Evolutionary conservation across 345 rosid genomes (phyloP).

Genomic region (Eucalyptus leucophloia): DNA sequence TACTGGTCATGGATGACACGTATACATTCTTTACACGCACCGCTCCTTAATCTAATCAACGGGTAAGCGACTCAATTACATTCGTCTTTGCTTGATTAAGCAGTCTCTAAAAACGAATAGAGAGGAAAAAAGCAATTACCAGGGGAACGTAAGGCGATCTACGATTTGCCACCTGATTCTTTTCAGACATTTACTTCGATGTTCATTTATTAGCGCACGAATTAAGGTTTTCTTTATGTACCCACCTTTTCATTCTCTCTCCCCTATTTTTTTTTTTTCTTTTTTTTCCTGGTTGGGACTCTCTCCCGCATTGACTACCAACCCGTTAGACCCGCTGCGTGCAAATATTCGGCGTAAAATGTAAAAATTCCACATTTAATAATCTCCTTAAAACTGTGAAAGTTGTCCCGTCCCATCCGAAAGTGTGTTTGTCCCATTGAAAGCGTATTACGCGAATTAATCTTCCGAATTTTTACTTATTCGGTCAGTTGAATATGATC

Average conservation of each 20-base stretch:
- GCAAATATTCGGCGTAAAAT: neutral
- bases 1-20: accelerated
- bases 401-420: accelerated
- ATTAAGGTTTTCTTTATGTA: neutral
- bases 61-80: neutral
- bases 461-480: neutral
- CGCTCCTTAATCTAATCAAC: neutral
- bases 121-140: neutral
- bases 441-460: neutral
- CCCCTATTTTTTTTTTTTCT: neutral
- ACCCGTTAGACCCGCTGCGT: neutral
- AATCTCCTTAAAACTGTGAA: neutral
- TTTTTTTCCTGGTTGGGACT: neutral
- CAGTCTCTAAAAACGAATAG: neutral
- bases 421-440: neutral
- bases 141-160: neutral
- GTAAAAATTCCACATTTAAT: neutral
- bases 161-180: neutral
- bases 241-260: neutral
- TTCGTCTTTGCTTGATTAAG: neutral
- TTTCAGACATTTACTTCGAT: neutral
- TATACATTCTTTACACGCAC: neutral
- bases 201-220: neutral
- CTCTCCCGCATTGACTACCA: neutral
- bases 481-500: neutral